Conservation (phyloP, 192 early-diverging fungal species). For the Entomortierella lignicola region DNA sequence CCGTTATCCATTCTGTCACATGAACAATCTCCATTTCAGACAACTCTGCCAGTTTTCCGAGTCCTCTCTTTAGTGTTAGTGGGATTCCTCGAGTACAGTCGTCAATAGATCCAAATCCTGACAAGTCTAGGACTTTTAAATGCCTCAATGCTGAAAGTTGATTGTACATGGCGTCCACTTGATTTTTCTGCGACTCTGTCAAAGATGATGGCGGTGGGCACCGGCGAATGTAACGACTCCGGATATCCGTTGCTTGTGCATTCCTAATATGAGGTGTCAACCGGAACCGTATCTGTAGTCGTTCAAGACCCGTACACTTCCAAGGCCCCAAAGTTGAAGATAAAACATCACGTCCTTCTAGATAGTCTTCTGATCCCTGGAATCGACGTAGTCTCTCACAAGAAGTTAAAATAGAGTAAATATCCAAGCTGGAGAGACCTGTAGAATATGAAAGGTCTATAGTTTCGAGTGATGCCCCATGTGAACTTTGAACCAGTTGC, state of each 20-base stretch:
- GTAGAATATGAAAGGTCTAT: constrained; percentile 3
- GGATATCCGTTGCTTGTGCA: no score
- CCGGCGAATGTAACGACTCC: no score
- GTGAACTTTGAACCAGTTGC: background rate
- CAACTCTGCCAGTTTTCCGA: background rate
- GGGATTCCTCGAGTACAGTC: constrained; percentile 11
- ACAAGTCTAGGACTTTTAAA: constrained; percentile 6
- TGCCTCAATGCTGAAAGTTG: constrained; percentile 9
- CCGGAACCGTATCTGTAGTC: background rate
- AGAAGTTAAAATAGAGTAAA: background rate
- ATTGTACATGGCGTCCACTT: background rate
- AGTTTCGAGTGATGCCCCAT: background rate
- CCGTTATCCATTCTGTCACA: no score
- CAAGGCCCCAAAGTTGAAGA: background rate
- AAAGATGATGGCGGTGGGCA: no score
- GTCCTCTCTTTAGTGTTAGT: constrained; percentile 8
- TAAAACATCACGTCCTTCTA: background rate
- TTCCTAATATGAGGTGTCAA: no score
- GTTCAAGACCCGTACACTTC: background rate
- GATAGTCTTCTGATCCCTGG: constrained; percentile 1
- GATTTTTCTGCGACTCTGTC: no score
- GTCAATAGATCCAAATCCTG: background rate
- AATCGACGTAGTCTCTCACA: background rate
- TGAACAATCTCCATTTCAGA: no score
- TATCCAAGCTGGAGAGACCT: background rate